A percentile compares a stretch with the other conserved stretches of the same genome.
These are phyloP conservation scores for Talaromyces rugulosus DNA, from an alignment of 2,329 filamentous ascomycete genomes.

Conservation along the genomic window DNA sequence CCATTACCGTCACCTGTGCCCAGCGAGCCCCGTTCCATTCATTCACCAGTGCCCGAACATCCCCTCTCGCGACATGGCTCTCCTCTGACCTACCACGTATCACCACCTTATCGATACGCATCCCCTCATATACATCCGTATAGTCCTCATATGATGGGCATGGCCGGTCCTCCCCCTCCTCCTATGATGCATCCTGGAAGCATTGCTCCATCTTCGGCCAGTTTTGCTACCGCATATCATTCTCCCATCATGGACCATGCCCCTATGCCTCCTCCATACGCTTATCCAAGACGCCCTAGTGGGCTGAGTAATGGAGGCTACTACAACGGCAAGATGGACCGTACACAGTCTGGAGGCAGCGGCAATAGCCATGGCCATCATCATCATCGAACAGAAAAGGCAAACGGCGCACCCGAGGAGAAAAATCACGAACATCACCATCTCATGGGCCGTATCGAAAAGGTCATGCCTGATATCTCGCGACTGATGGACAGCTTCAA, in stretches of 20 bases:
- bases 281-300: constrained; percentile 17
- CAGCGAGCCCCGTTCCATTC: constrained; percentile 24
- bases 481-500: constrained; percentile 45
- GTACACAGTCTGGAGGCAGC: constrained; percentile 1
- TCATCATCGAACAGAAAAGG: constrained; percentile 7
- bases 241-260: constrained; percentile 33
- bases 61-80: constrained; percentile 21
- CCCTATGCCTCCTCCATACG: constrained; percentile 31
- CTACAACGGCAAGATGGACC: constrained; percentile 6
- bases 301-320: constrained; percentile 20
- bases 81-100: constrained; percentile 15
- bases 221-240: constrained; percentile 28
- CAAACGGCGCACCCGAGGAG: constrained; percentile 1
- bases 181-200: constrained; percentile 24
- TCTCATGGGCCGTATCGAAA: constrained; percentile 42
- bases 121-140: constrained; percentile 36
- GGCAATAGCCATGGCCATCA: constrained; percentile 6
- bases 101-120: constrained; percentile 27
- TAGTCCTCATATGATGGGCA: constrained; percentile 32
- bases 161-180: constrained; percentile 14
- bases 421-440: constrained; percentile 29
- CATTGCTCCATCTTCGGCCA: constrained; percentile 22
- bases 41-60: constrained; percentile 17
- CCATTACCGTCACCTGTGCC: constrained; percentile 28
- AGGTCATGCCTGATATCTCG: constrained; percentile 45